These are phyloP conservation scores for Phaeosphaeria sp. DNA, from an alignment of 2,329 filamentous ascomycete species.

Conservation along the genomic window DNA sequence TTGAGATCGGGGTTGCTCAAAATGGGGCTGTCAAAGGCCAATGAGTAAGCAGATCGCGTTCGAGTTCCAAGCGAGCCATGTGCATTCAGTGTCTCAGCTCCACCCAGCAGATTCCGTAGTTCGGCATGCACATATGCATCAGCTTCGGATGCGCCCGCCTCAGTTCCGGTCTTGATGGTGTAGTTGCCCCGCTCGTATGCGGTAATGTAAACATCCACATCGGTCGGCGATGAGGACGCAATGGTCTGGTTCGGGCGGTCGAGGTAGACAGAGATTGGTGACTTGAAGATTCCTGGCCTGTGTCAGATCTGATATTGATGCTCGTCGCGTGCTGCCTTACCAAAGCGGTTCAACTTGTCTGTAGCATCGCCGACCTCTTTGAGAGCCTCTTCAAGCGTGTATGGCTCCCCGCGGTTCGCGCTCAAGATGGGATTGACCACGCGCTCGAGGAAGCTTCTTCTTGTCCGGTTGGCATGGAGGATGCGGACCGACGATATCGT, in stretches of 20 bases:
- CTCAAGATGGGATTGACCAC: constrained; percentile 80
- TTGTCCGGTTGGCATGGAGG: constrained; percentile 82
- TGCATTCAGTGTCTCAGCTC: constrained; percentile 85
- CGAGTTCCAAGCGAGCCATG: constrained; percentile 89
- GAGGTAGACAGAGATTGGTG: constrained; percentile 81
- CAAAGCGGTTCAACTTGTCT: constrained; percentile 79
- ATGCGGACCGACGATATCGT: constrained; percentile 86
- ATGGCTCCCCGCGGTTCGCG: constrained; percentile 68
- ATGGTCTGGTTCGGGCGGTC: constrained; percentile 75
- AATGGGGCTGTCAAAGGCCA: constrained; percentile 81
- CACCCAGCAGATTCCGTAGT: constrained; percentile 91
- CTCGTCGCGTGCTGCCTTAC: constrained; percentile 56
- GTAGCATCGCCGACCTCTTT: constrained; percentile 72
- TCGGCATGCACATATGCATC: constrained; percentile 89
- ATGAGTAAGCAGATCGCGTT: constrained; percentile 89
- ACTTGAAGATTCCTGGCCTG: constrained; percentile 79
- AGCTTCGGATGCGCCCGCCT: constrained; percentile 91
- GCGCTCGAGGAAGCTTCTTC: constrained; percentile 80
- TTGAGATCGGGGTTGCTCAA: constrained; percentile 82
- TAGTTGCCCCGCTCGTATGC: constrained; percentile 82
- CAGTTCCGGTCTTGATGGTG: constrained; percentile 91
- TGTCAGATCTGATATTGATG: constrained; percentile 19
- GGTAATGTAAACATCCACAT: constrained; percentile 80
- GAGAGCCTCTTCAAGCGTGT: constrained; percentile 79
- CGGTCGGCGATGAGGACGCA: constrained; percentile 73